Conservation (phyloP, 1,284 basidiomycete species). For the Pterulicium gracile region DNA sequence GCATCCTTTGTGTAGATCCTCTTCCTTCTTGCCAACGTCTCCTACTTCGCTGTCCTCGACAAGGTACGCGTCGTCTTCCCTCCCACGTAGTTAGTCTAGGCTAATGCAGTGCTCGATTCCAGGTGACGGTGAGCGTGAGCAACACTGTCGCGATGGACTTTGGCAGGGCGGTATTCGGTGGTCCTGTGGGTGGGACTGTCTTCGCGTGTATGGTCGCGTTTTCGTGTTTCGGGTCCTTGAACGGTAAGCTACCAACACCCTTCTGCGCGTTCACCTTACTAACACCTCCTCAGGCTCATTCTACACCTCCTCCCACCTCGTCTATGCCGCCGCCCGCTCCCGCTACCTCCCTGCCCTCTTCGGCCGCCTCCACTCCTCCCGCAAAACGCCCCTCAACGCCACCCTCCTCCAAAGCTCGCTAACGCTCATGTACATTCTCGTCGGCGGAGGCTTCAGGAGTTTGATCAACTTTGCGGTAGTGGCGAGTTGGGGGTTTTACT, state of each 20-base stretch:
- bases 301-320: constrained; percentile 77
- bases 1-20: constrained; percentile 31
- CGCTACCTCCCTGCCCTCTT: constrained; percentile 81
- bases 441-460: constrained; percentile 83
- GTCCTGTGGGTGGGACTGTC: constrained; percentile 73
- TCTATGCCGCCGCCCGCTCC: constrained; percentile 84
- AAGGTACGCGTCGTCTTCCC: constrained; percentile 37
- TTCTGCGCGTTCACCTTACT: constrained; percentile 3
- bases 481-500: constrained; percentile 86
- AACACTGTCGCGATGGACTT: constrained; percentile 97
- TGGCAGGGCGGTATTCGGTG: constrained; percentile 70
- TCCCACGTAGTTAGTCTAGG: neutral
- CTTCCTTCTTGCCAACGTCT: constrained; percentile 77
- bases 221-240: constrained; percentile 89
- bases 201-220: constrained; percentile 90
- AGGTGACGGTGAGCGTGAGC: constrained; percentile 59
- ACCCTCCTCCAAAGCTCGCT: constrained; percentile 68
- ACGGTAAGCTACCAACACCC: constrained; percentile 35
- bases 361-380: constrained; percentile 58
- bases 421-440: constrained; percentile 66
- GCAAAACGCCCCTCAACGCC: constrained; percentile 81
- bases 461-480: constrained; percentile 86
- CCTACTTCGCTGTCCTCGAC: constrained; percentile 92
- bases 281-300: constrained; percentile 43
- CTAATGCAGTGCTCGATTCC: constrained; percentile 2